Percentiles rank a stretch among this genome's conserved stretches.
Evolutionary conservation across 352 stramenopile genomes (phyloP).

Genomic region (Globisporangium middletonii): DNA sequence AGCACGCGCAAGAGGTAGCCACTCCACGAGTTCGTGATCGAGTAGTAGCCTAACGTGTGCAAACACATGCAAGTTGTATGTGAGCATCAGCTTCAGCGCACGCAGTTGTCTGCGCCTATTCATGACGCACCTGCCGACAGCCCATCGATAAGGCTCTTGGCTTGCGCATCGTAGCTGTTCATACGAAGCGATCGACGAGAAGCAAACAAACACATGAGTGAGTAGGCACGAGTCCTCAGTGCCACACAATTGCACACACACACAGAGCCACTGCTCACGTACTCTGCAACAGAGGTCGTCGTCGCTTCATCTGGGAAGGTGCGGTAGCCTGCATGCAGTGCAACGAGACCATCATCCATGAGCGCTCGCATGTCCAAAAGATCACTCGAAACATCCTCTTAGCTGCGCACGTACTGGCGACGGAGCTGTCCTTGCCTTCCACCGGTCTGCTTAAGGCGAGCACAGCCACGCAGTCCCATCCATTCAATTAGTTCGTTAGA

Average conservation of each 20-base stretch:
- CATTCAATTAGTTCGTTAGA: background rate
- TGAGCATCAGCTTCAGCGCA: background rate
- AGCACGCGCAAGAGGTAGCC: conserved; percentile 47
- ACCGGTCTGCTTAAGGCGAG: conserved; percentile 1
- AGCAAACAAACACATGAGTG: background rate
- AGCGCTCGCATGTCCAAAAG: background rate
- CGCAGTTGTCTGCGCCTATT: too few relatives aligned
- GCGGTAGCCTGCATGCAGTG: conserved; percentile 2
- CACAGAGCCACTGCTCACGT: background rate
- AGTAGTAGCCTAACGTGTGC: conserved; percentile 31
- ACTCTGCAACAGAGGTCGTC: conserved; percentile 1
- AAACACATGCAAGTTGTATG: background rate
- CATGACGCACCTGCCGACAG: conserved; percentile 20
- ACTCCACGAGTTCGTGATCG: conserved; percentile 52
- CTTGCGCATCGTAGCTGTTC: conserved; percentile 30
- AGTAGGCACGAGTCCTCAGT: background rate
- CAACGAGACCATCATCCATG: background rate
- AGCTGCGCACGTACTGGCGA: background rate
- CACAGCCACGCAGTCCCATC: background rate
- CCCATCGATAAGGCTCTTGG: conserved; percentile 50
- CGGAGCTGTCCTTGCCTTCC: conserved; percentile 1
- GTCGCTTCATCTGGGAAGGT: conserved; percentile 7
- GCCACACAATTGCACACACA: background rate
- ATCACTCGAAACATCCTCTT: too few relatives aligned
- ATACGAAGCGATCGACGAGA: background rate